phyloP scores from a whole-genome alignment of 352 stramenopile species.

The Pythium oligandrum region DNA sequence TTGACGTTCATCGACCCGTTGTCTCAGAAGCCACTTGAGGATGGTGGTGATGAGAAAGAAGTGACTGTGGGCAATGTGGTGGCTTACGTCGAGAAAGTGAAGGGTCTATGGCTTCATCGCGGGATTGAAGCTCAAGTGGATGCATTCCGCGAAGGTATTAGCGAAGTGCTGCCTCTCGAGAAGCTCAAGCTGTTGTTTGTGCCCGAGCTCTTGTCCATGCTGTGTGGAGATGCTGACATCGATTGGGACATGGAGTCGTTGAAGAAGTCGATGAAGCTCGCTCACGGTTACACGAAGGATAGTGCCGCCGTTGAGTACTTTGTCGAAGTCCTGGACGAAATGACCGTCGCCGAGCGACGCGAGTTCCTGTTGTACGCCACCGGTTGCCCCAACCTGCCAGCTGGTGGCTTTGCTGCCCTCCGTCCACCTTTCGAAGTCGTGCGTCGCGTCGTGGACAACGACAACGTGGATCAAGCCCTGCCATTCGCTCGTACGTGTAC shows the following conservation, averaged over 20 bases:
- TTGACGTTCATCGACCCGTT: slow-evolving; percentile 80
- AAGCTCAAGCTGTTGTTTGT: slow-evolving; percentile 75
- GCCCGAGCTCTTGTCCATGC: slow-evolving; percentile 50
- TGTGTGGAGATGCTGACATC: slow-evolving; percentile 76
- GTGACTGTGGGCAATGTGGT: slow-evolving; percentile 56
- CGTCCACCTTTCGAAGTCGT: slow-evolving; percentile 80
- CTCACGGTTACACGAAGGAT: slow-evolving; percentile 79
- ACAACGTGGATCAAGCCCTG: slow-evolving; percentile 68
- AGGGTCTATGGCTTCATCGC: slow-evolving; percentile 55
- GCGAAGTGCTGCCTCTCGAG: slow-evolving; percentile 60
- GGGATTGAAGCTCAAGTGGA: slow-evolving; percentile 61
- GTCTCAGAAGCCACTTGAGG: slow-evolving; percentile 55
- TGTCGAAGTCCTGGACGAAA: slow-evolving; percentile 62
- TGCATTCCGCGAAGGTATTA: slow-evolving; percentile 73
- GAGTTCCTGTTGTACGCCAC: slow-evolving; percentile 79
- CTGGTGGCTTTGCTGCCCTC: slow-evolving; percentile 60
- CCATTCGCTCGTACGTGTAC: slow-evolving; percentile 84
- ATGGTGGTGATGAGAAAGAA: slow-evolving; percentile 29
- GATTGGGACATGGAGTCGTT: slow-evolving; percentile 62
- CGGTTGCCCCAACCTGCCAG: slow-evolving; percentile 75
- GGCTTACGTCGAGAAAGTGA: slow-evolving; percentile 51
- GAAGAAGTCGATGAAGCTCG: slow-evolving; percentile 67
- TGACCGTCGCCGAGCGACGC: slow-evolving; percentile 51
- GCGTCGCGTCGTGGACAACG: slow-evolving; percentile 59
- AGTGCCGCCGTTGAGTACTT: slow-evolving; percentile 66